A percentile compares a stretch with the other conserved stretches of the same genome.
Evolutionary conservation across 176 grass and related monocot species (phyloP).

Genomic region (Phoenix dactylifera): DNA sequence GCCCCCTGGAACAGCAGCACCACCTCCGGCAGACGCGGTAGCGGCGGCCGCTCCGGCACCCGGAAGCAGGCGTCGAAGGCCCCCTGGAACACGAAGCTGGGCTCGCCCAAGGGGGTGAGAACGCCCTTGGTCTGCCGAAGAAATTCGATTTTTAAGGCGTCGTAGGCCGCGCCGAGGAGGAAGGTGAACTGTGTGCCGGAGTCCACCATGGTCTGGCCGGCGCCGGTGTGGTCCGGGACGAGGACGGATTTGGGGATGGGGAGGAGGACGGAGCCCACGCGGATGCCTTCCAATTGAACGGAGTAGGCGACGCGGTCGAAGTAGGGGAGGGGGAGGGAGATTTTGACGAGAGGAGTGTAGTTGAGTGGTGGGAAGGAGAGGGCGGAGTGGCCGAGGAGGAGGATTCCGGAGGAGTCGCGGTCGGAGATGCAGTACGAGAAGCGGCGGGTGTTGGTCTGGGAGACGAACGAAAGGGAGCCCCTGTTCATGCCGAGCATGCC

Average conservation of each 20-base stretch:
- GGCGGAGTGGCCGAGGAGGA: conserved; percentile 76
- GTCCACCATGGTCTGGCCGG: conserved; percentile 95
- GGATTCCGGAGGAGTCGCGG: conserved; percentile 64
- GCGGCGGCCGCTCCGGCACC: conserved; percentile 23
- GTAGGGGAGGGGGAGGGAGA: conserved; percentile 63
- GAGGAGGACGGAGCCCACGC: conserved; percentile 43
- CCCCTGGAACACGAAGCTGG: conserved; percentile 62
- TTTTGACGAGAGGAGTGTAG: conserved; percentile 75
- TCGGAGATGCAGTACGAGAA: conserved; percentile 99
- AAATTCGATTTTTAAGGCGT: conserved; percentile 57
- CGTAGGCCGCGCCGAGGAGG: conserved; percentile 74
- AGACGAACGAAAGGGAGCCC: conserved; percentile 76
- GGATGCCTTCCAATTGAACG: conserved; percentile 76
- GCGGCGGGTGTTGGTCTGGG: conserved; percentile 57
- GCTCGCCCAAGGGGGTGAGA: conserved; percentile 39
- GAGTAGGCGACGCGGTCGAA: conserved; percentile 96
- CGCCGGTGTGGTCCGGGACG: conserved; percentile 83
- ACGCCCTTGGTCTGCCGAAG: conserved; percentile 32
- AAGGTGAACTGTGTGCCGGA: conserved; percentile 98
- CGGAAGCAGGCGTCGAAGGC: conserved; percentile 82
- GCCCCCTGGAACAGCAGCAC: conserved; percentile 60
- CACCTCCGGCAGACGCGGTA: conserved; percentile 37
- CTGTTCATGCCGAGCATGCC: conserved; percentile 92
- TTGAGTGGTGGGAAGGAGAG: conserved; percentile 79
- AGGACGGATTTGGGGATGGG: conserved; percentile 57